phyloP scores from a whole-genome alignment of 495 filamentous ascomycete species.

The Trichoderma virens region DNA sequence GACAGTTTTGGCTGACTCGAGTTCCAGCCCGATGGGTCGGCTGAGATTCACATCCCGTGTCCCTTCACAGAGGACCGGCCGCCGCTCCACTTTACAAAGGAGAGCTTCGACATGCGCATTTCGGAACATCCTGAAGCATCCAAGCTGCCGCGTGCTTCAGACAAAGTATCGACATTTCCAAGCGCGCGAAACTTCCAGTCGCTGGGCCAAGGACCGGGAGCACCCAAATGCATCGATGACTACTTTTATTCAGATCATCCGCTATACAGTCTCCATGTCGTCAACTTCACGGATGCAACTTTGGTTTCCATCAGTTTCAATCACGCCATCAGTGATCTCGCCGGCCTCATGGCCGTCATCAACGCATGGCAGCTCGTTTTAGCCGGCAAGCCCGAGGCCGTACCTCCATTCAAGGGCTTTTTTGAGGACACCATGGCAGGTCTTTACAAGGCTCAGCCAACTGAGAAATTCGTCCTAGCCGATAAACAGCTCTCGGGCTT shows the following conservation, averaged over 20 bases:
- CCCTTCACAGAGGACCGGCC: constrained; percentile 28
- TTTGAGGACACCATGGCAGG: constrained; percentile 24
- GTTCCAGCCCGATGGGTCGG: not conserved
- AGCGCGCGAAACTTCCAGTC: constrained; percentile 23
- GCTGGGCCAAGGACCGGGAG: constrained; percentile 19
- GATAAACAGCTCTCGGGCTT: constrained; percentile 20
- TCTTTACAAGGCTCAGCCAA: constrained; percentile 10
- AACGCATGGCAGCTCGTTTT: constrained; percentile 31
- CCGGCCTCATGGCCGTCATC: constrained; percentile 31
- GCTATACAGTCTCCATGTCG: constrained; percentile 39
- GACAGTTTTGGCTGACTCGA: not conserved
- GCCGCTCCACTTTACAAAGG: constrained; percentile 27
- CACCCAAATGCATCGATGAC: constrained; percentile 29
- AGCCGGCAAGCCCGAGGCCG: constrained; percentile 25
- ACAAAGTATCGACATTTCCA: constrained; percentile 22
- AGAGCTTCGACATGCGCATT: constrained; percentile 20
- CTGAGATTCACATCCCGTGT: constrained; percentile 22
- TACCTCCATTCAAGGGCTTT: constrained; percentile 27
- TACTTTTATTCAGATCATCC: constrained; percentile 34
- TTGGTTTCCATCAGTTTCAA: constrained; percentile 37
- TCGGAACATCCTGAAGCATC: constrained; percentile 26
- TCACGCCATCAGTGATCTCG: constrained; percentile 42
- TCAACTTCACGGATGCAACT: constrained; percentile 41
- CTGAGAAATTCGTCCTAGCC: constrained; percentile 19
- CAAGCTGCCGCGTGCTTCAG: constrained; percentile 19